Evolutionary conservation across 352 stramenopile genomes (phyloP).

Genomic region (Saprolegnia diclina): DNA sequence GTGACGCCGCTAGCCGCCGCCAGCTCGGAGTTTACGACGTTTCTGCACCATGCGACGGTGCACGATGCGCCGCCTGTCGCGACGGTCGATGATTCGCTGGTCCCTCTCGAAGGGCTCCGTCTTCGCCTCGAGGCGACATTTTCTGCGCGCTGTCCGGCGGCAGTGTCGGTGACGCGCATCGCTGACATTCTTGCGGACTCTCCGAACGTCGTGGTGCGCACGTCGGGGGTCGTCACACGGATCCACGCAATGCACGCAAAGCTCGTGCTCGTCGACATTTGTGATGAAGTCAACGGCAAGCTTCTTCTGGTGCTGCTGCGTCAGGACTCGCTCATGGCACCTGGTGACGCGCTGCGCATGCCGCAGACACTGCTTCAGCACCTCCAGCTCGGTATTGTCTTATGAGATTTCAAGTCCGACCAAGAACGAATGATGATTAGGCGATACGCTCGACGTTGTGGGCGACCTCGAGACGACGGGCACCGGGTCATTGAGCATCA

Average conservation of each 20-base stretch:
- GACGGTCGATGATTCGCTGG: not conserved
- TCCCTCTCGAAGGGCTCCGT: too few species aligned
- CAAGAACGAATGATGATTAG: not conserved
- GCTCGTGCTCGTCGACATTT: conserved; percentile 13
- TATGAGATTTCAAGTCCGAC: too few species aligned
- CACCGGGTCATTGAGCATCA: not conserved
- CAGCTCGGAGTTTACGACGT: not conserved
- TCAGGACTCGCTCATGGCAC: not conserved
- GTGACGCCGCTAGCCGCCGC: not conserved
- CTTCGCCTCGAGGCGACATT: too few species aligned
- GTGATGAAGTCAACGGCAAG: not conserved
- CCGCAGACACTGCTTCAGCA: not conserved
- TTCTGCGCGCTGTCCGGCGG: too few species aligned
- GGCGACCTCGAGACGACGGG: not conserved
- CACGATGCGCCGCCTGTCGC: not conserved
- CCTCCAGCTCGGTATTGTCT: conserved; percentile 9
- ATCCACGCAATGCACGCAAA: conserved; percentile 21
- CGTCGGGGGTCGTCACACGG: not conserved
- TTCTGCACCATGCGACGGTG: conserved; percentile 18
- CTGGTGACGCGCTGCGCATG: not conserved
- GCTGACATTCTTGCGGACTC: not conserved
- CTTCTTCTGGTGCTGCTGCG: not conserved
- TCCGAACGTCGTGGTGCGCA: not conserved
- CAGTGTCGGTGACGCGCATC: not conserved
- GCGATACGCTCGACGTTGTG: not conserved